Evolutionary conservation across 805 yeast genomes (phyloP).

Genomic region (Wickerhamiella cacticola): DNA sequence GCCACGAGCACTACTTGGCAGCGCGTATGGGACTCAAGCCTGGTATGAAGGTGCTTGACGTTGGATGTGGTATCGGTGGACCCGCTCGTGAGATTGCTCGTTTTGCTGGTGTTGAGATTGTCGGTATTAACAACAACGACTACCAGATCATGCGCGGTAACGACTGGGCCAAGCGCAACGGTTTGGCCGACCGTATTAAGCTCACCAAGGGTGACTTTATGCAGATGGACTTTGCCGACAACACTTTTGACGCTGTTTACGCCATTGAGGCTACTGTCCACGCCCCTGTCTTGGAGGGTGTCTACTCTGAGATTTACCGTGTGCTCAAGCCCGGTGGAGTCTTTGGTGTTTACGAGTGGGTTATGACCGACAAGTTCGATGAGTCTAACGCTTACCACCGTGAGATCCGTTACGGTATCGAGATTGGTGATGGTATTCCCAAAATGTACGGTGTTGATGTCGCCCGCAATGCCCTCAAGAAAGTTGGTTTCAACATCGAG

Average conservation of each 20-base stretch:
- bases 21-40: slow-evolving; percentile 67
- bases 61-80: slow-evolving; percentile 99
- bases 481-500: slow-evolving; percentile 76
- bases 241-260: slow-evolving; percentile 88
- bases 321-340: slow-evolving; percentile 96
- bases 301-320: slow-evolving; percentile 84
- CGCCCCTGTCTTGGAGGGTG: slow-evolving; percentile 94
- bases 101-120: slow-evolving; percentile 75
- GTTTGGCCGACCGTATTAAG: slow-evolving; percentile 59
- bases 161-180: slow-evolving; percentile 55
- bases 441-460: slow-evolving; percentile 81
- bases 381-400: slow-evolving; percentile 80
- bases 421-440: slow-evolving; percentile 97
- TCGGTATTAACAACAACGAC: slow-evolving; percentile 93
- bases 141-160: slow-evolving; percentile 86
- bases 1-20: slow-evolving; percentile 92
- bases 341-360: slow-evolving; percentile 99
- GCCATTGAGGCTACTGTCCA: slow-evolving; percentile 99
- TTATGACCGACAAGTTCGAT: slow-evolving; percentile 89
- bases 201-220: slow-evolving; percentile 96
- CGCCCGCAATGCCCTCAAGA: slow-evolving; percentile 74
- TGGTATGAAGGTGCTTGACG: slow-evolving; percentile 83
- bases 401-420: slow-evolving; percentile 91
- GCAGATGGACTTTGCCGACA: slow-evolving; percentile 94
- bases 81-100: slow-evolving; percentile 94